These are phyloP conservation scores for Solanum microdontum DNA, from an alignment of 257 asterid genomes.

Conservation along the genomic window DNA sequence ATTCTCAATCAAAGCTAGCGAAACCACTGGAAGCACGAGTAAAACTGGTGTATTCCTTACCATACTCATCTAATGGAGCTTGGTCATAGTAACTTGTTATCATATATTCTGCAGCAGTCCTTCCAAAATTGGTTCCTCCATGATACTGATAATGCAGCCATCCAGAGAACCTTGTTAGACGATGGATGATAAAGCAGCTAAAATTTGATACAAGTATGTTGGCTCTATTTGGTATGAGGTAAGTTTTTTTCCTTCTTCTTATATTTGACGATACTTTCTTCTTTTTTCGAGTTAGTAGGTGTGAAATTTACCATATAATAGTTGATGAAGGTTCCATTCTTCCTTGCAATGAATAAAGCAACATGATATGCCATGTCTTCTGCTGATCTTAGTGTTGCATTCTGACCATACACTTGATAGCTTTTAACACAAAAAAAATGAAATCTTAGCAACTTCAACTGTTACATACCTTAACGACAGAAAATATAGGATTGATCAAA, in stretches of 20 bases:
- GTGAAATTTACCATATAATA: conserved; percentile 63
- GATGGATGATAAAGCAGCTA: not conserved
- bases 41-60: conserved; percentile 16
- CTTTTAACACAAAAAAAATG: conserved; percentile 17
- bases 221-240: not conserved
- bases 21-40: not conserved
- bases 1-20: not conserved
- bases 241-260: not conserved
- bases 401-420: conserved; percentile 54
- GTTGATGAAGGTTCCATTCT: conserved; percentile 77
- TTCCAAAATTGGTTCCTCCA: conserved; percentile 89
- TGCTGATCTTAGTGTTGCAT: conserved; percentile 36
- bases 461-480: not conserved
- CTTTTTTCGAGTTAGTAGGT: not conserved
- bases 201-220: not conserved
- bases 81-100: conserved; percentile 59
- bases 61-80: conserved; percentile 90
- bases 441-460: not conserved
- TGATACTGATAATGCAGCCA: conserved; percentile 37
- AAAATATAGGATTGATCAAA: not conserved
- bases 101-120: conserved; percentile 36
- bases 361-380: conserved; percentile 63
- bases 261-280: not conserved
- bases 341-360: conserved; percentile 64
- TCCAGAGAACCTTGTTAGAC: not conserved